Conservation (phyloP, 2,329 filamentous ascomycete species). For the Cercospora beticola region DNA sequence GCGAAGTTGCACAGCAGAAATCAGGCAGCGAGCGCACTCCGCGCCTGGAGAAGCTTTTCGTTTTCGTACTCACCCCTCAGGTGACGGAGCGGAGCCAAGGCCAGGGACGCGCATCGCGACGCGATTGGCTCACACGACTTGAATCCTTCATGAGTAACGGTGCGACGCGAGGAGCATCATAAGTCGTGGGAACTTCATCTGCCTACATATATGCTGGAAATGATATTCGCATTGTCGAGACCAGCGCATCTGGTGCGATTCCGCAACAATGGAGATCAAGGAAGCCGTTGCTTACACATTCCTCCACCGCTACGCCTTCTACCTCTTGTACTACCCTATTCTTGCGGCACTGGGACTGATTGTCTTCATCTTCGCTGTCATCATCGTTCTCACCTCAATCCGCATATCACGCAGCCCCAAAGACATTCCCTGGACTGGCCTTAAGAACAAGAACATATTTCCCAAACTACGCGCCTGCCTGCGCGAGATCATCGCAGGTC, state of each 20-base stretch:
- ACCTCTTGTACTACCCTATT: background rate
- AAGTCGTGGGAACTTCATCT: background rate
- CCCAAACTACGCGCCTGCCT: conserved; percentile 3
- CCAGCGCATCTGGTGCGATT: background rate
- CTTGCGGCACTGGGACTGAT: background rate
- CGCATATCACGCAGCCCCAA: background rate
- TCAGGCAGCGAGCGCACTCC: background rate
- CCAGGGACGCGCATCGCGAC: background rate
- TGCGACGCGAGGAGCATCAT: background rate
- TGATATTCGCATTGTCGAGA: background rate
- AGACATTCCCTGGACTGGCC: background rate
- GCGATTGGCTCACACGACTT: background rate
- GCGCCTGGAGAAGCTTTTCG: background rate
- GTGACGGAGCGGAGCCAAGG: background rate
- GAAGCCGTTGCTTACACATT: background rate
- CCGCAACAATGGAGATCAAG: background rate
- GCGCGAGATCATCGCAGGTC: background rate
- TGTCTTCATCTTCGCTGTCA: background rate
- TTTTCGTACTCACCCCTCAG: background rate
- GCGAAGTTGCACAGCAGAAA: background rate
- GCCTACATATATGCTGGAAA: background rate
- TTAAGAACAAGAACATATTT: background rate
- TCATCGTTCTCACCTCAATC: background rate
- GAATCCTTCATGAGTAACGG: background rate
- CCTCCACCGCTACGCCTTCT: background rate